Conservation (phyloP, 768 basidiomycete species). For the Trametes coccinea region DNA sequence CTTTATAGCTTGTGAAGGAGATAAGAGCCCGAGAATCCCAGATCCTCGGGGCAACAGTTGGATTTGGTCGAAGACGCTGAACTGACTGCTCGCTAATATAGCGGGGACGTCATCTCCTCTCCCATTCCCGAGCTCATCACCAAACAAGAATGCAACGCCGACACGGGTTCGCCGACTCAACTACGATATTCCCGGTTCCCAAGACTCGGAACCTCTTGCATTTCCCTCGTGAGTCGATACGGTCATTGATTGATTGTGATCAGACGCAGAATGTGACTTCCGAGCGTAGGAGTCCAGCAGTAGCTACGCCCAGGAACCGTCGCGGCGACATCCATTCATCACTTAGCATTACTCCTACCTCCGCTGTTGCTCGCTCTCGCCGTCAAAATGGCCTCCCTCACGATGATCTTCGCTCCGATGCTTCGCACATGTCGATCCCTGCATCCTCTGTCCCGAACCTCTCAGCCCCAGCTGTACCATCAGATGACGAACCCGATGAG, state of each 20-base stretch:
- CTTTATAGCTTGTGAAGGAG: no score
- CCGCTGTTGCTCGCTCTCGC: conserved; percentile 42
- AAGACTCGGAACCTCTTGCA: conserved; percentile 61
- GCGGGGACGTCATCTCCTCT: conserved; percentile 64
- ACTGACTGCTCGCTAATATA: conserved; percentile 19
- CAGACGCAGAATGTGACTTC: not conserved
- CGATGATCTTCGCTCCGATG: conserved; percentile 59
- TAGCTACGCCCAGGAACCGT: conserved; percentile 67
- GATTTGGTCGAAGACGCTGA: no score
- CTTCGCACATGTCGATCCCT: conserved; percentile 55
- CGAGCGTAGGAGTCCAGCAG: conserved; percentile 49
- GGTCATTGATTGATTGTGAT: not conserved
- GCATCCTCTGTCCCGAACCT: conserved; percentile 55
- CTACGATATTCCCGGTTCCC: conserved; percentile 29
- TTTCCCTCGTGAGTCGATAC: conserved; percentile 62
- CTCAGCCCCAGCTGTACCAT: conserved; percentile 60
- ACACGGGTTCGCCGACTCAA: conserved; percentile 16
- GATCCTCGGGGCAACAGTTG: no score
- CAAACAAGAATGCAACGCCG: conserved; percentile 40
- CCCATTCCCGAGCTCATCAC: conserved; percentile 64
- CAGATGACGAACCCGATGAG: conserved; percentile 79
- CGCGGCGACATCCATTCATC: conserved; percentile 94
- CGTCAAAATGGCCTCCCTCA: conserved; percentile 36
- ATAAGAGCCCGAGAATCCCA: no score
- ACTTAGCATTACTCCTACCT: conserved; percentile 53